Evolutionary conservation across 1,139 yeast species (phyloP).

Genomic region (Sugiyamaella xylanicola): DNA sequence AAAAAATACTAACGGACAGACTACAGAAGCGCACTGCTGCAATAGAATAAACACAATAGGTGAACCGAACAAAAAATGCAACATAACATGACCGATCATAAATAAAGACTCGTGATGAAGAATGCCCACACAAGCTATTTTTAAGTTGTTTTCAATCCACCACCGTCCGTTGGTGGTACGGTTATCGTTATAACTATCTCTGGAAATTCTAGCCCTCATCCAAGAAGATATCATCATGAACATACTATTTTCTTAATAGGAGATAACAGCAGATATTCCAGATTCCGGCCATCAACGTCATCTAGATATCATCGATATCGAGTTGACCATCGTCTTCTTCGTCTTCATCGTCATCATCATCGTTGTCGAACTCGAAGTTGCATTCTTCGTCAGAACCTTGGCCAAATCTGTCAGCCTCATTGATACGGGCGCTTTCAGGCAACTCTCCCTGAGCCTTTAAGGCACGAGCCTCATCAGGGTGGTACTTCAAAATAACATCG

Average conservation of each 20-base stretch:
- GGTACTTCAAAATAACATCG: conserved; percentile 96
- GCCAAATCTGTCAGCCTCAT: conserved; percentile 96
- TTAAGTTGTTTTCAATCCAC: neutral
- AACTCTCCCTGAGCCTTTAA: conserved; percentile 95
- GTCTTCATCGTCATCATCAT: conserved; percentile 75
- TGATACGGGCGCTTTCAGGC: conserved; percentile 92
- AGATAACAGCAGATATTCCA: neutral
- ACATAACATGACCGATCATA: conserved; percentile 6
- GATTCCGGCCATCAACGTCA: neutral
- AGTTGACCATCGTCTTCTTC: conserved; percentile 70
- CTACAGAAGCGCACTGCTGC: conserved; percentile 3
- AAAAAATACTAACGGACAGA: neutral
- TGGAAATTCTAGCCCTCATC: too few relatives aligned
- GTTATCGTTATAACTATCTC: too few relatives aligned
- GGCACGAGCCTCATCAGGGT: conserved; percentile 97
- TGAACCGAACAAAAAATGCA: conserved; percentile 1
- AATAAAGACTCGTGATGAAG: neutral
- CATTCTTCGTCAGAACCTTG: conserved; percentile 97
- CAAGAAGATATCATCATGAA: neutral
- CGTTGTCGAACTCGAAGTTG: conserved; percentile 98
- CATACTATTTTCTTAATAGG: neutral
- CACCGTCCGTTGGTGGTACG: too few relatives aligned
- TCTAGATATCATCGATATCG: conserved; percentile 78
- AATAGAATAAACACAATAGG: neutral
- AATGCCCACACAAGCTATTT: neutral